A percentile compares a stretch with the other conserved stretches of the same genome.
These are phyloP conservation scores for Fusarium sp. DNA, from an alignment of 2,329 filamentous ascomycete species.

Conservation along the genomic window DNA sequence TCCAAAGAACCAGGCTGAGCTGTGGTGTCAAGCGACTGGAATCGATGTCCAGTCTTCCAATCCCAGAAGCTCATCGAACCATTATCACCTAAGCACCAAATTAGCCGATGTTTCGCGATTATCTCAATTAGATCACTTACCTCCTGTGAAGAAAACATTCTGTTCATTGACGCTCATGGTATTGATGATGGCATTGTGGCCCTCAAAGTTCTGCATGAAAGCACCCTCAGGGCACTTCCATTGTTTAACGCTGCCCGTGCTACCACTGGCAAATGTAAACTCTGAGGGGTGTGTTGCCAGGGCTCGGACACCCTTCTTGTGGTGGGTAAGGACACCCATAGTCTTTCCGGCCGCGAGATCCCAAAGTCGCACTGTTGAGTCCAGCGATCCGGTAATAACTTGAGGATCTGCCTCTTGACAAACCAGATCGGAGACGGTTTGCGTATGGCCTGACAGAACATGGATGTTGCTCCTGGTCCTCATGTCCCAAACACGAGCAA, in stretches of 20 bases:
- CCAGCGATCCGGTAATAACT: constrained; percentile 91
- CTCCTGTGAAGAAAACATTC: constrained; percentile 93
- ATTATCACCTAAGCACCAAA: constrained; percentile 72
- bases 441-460: constrained; percentile 89
- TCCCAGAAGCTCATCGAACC: constrained; percentile 98
- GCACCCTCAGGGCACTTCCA: constrained; percentile 98
- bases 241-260: constrained; percentile 95
- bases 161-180: constrained; percentile 92
- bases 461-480: constrained; percentile 95
- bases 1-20: constrained; percentile 95
- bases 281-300: constrained; percentile 88
- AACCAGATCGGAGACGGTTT: constrained; percentile 87
- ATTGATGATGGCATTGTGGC: constrained; percentile 97
- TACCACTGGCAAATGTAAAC: constrained; percentile 95
- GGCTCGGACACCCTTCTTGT: constrained; percentile 95
- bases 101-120: constrained; percentile 12
- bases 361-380: constrained; percentile 92
- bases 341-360: constrained; percentile 96
- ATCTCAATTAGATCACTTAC: constrained; percentile 42
- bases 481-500: constrained; percentile 98
- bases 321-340: constrained; percentile 95
- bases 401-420: constrained; percentile 98
- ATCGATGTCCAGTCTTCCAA: constrained; percentile 95
- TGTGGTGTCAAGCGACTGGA: constrained; percentile 88
- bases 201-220: constrained; percentile 99